Evolutionary conservation across 208 protist species (phyloP), one percentile per base, ranked within the genome.

Genomic region (Endotrypanum monterogeii): DNA sequence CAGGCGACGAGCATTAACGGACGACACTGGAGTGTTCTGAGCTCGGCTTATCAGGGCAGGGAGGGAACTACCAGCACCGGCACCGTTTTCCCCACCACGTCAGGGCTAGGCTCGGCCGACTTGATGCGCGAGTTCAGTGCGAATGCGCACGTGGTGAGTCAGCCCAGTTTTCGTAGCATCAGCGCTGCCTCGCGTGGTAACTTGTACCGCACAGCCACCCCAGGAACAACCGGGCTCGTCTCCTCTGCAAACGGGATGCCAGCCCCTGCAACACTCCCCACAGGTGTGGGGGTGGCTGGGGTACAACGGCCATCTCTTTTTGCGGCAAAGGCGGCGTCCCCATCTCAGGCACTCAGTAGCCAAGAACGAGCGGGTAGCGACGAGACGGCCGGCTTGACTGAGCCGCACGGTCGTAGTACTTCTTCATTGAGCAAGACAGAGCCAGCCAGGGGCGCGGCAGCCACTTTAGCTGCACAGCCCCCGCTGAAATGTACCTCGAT

Each of bases 1-100:
- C 82, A 89, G 56, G 91, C 81, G 67, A 95, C 87, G 0, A 92
- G 79, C 83, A 78, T 92, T 58, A 87, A 88, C 79, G 88, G 87
- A 25, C 81, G 88, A 16, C 85, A 92, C 71, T 92, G 87, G 88
- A 83, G 83, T 44, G 62, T 89, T 7, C 63, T 89, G 23, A 76
- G 71, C 41, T 48, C 61, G 20, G 62, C 60, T 1, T 66, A 71
- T 57, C 51, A 51, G 14, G 55, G 60, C 51, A 44, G 66, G n/a
- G 54, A 50, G 44, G 57, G 35, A 16, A 28, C 60, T n/a, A 20
- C 46, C 9, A 37, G 20, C 16, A 3, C 56, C 71, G 6, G 57
- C 57, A 4, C 5, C 39, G 69, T 18, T 20, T 41, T n/a, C n/a
- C n/a, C n/a, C n/a, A 23, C 67, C 7, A n/a, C 57, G 25, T 6